Conservation (phyloP, 345 rosid genomes). For the Laguncularia racemosa region DNA sequence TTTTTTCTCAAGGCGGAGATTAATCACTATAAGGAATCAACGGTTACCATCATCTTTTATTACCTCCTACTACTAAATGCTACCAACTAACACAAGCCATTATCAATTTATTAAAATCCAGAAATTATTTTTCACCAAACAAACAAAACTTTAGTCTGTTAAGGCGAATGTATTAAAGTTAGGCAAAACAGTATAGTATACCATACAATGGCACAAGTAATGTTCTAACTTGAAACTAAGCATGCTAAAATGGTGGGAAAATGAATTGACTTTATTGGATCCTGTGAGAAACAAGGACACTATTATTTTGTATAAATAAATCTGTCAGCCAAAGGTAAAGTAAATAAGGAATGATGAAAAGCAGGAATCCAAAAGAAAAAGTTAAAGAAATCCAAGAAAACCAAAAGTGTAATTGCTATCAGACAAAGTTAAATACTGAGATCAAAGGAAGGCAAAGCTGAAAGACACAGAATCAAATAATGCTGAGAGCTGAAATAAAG, state of each 20-base stretch:
- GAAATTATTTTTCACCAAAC: too few relatives aligned
- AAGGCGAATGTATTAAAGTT: too few relatives aligned
- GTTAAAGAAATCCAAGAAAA: slow-evolving; percentile 30
- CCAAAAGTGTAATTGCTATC: slow-evolving; percentile 12
- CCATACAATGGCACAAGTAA: not conserved
- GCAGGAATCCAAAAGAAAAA: slow-evolving; percentile 27
- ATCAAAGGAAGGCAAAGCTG: not conserved
- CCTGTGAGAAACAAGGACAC: slow-evolving; percentile 37
- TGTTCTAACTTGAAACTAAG: slow-evolving; percentile 6
- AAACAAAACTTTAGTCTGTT: too few relatives aligned
- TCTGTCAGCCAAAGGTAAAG: slow-evolving; percentile 31
- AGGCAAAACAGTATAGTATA: too few relatives aligned
- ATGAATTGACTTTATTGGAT: slow-evolving; percentile 57
- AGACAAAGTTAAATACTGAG: slow-evolving; percentile 13
- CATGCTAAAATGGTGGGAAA: slow-evolving; percentile 22
- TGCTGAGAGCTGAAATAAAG: not conserved
- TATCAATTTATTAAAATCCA: too few relatives aligned
- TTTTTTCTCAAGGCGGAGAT: too few relatives aligned
- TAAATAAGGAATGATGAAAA: slow-evolving; percentile 52
- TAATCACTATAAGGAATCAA: too few relatives aligned
- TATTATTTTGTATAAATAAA: not conserved
- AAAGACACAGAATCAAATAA: not conserved
- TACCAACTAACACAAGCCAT: too few relatives aligned
- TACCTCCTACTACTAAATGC: too few relatives aligned
- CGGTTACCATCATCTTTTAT: too few relatives aligned